Conservation (phyloP, 129 eudicot species). For the Smallanthus sonchifolius region DNA sequence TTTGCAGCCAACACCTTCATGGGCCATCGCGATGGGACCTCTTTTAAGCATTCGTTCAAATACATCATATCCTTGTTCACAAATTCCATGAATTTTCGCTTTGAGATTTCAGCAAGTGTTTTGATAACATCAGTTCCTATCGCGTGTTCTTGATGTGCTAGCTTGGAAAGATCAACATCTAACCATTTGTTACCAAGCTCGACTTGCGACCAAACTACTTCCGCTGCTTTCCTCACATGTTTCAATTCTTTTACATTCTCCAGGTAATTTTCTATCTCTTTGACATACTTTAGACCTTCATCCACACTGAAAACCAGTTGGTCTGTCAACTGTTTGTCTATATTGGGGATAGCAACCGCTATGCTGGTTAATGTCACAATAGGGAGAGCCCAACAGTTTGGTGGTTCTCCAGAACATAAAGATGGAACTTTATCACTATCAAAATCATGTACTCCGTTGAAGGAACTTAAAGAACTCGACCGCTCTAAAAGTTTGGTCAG, state of each 20-base stretch:
- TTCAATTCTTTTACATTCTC: slow-evolving; percentile 28
- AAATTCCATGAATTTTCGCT: slow-evolving; percentile 40
- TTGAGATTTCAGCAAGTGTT: slow-evolving; percentile 39
- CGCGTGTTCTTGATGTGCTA: slow-evolving; percentile 25
- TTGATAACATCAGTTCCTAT: slow-evolving; percentile 32
- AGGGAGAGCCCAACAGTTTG: slow-evolving; percentile 83
- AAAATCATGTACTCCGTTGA: slow-evolving; percentile 43
- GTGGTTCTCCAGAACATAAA: slow-evolving; percentile 44
- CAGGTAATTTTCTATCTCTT: slow-evolving; percentile 39
- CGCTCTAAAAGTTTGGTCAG: slow-evolving; percentile 42
- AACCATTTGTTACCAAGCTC: slow-evolving; percentile 63
- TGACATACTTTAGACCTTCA: slow-evolving; percentile 49
- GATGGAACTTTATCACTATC: slow-evolving; percentile 47
- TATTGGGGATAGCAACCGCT: slow-evolving; percentile 47
- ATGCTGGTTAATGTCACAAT: slow-evolving; percentile 67
- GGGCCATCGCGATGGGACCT: slow-evolving; percentile 59
- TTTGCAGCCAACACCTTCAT: slow-evolving; percentile 54
- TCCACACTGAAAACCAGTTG: slow-evolving; percentile 42
- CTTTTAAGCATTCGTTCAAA: slow-evolving; percentile 33
- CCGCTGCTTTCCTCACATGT: slow-evolving; percentile 56
- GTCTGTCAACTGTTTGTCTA: slow-evolving; percentile 23
- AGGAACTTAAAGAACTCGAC: slow-evolving; percentile 16
- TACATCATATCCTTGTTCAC: slow-evolving; percentile 18
- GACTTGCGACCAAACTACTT: slow-evolving; percentile 62
- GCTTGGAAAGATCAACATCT: slow-evolving; percentile 52